Conservation (phyloP, 2,329 filamentous ascomycete genomes). For the Fusarium xyrophilum region DNA sequence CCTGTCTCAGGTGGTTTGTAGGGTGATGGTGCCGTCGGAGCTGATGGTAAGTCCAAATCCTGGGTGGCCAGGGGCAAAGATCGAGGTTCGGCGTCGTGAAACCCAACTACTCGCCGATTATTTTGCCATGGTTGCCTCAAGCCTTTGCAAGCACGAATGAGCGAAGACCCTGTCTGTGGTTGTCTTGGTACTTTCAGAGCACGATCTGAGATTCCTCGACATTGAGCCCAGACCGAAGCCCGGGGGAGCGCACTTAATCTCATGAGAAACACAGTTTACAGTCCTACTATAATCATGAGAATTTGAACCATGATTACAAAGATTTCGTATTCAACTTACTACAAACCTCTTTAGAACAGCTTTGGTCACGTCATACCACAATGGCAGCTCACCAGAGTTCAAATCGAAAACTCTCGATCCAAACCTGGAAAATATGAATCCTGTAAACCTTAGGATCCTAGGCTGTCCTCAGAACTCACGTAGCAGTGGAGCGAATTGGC, state of each 20-base stretch:
- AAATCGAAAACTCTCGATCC: slow-evolving; percentile 2
- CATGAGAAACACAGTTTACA: slow-evolving; percentile 25
- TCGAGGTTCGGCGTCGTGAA: slow-evolving; percentile 38
- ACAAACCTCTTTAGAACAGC: not conserved
- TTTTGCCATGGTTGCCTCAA: slow-evolving; percentile 19
- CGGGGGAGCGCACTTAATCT: slow-evolving; percentile 32
- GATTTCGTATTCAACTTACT: slow-evolving; percentile 19
- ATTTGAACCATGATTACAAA: slow-evolving; percentile 5
- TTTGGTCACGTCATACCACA: not conserved
- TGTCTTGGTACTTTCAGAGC: slow-evolving; percentile 8
- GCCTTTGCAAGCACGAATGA: slow-evolving; percentile 1
- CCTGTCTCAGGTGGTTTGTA: slow-evolving; percentile 77
- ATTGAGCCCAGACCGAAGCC: slow-evolving; percentile 37
- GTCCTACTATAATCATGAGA: slow-evolving; percentile 15
- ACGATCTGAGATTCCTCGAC: slow-evolving; percentile 28
- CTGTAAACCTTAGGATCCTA: slow-evolving; percentile 17
- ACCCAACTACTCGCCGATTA: slow-evolving; percentile 27
- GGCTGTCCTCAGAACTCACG: not conserved
- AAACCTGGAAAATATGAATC: slow-evolving; percentile 10
- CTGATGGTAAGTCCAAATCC: slow-evolving; percentile 17
- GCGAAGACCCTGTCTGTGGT: slow-evolving; percentile 8
- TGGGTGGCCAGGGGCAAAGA: slow-evolving; percentile 22
- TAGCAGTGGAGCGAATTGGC: not conserved
- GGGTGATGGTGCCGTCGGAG: slow-evolving; percentile 25
- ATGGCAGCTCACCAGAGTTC: slow-evolving; percentile 5